Conservation (phyloP, 352 stramenopile genomes). For the Pythium diclinum region DNA sequence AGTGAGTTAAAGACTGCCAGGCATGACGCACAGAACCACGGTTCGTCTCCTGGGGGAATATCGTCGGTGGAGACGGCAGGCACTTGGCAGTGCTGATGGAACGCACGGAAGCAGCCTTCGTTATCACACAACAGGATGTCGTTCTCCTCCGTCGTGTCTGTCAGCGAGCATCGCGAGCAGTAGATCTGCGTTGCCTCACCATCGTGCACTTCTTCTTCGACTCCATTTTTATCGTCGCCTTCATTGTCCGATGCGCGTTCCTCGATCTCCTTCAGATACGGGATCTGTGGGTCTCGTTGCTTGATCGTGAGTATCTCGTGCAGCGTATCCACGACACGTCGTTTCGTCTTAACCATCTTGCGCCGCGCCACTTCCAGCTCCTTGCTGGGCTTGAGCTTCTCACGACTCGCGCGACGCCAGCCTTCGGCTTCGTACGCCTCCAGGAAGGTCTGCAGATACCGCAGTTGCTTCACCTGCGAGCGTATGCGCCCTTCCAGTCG, state of each 20-base stretch:
- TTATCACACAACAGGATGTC: constrained; percentile 86
- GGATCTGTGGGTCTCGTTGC: constrained; percentile 47
- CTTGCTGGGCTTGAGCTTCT: constrained; percentile 81
- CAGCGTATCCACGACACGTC: constrained; percentile 42
- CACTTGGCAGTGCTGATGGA: constrained; percentile 76
- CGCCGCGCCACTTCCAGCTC: constrained; percentile 49
- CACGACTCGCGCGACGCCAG: constrained; percentile 68
- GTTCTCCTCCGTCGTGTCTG: constrained; percentile 63
- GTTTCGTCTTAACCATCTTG: constrained; percentile 62
- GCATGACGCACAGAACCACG: constrained; percentile 84
- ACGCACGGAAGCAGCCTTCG: constrained; percentile 66
- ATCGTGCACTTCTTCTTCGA: not conserved
- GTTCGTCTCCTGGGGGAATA: constrained; percentile 60
- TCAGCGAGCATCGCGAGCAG: constrained; percentile 69
- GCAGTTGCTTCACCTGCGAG: constrained; percentile 25
- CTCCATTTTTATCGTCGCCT: not conserved
- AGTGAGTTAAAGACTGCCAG: constrained; percentile 74
- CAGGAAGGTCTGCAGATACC: constrained; percentile 71
- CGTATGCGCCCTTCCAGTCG: constrained; percentile 25
- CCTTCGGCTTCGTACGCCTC: constrained; percentile 81
- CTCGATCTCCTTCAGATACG: constrained; percentile 37
- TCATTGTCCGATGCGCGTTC: not conserved
- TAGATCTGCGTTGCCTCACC: constrained; percentile 48
- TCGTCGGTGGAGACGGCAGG: constrained; percentile 53
- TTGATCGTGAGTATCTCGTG: constrained; percentile 35